Evolutionary conservation across 1,284 basidiomycete species (phyloP).

Genomic region (Tilletia walkeri): DNA sequence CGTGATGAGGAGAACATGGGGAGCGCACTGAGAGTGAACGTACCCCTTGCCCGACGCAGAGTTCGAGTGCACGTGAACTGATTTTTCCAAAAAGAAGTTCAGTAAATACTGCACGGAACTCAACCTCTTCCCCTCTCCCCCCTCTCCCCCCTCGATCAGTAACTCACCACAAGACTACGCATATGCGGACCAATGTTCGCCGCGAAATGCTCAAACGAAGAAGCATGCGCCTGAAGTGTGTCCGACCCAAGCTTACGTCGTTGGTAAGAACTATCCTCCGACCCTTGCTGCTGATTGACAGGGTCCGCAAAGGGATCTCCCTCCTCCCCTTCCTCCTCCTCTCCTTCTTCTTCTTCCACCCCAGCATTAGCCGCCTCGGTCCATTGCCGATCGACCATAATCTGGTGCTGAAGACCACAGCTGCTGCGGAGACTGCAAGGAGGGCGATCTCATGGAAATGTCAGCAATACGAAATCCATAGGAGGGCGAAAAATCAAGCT

Average conservation of each 20-base stretch:
- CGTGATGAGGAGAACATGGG: not conserved
- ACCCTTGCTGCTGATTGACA: not conserved
- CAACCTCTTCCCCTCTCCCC: no score
- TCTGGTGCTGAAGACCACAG: constrained; percentile 47
- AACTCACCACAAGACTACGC: constrained; percentile 36
- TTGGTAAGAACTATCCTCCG: not conserved
- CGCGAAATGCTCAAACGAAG: constrained; percentile 42
- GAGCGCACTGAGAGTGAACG: constrained; percentile 25
- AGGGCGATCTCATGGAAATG: not conserved
- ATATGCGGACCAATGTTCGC: constrained; percentile 49
- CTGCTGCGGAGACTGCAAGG: constrained; percentile 36
- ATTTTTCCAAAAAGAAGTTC: no score
- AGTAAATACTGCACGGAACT: no score
- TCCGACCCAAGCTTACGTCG: not conserved
- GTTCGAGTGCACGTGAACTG: constrained; percentile 44
- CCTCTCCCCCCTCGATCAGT: no score
- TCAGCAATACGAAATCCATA: not conserved
- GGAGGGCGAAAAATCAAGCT: no score
- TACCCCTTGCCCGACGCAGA: constrained; percentile 31
- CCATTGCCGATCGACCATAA: constrained; percentile 30
- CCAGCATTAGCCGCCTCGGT: not conserved
- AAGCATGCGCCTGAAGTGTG: not conserved
- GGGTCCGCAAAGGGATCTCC: constrained; percentile 7
- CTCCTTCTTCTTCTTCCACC: no score
- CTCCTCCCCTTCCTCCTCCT: not conserved